These are phyloP conservation scores for Malassezia arunalokei DNA, from an alignment of 1,284 basidiomycete species.

Conservation along the genomic window DNA sequence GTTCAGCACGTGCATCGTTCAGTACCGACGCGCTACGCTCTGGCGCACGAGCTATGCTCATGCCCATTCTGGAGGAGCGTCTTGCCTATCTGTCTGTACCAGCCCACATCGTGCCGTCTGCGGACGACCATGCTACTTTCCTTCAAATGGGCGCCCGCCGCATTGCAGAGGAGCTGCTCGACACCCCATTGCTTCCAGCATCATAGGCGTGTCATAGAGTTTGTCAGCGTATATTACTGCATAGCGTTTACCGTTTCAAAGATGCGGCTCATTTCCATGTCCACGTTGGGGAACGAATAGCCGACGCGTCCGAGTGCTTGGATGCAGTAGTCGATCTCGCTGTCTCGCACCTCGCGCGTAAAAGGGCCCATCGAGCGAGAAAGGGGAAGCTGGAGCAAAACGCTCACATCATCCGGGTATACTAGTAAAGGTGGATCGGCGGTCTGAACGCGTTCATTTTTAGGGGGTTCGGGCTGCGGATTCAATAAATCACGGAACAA, in stretches of 20 bases:
- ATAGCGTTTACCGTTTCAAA: constrained; percentile 21
- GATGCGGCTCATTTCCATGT: constrained; percentile 29
- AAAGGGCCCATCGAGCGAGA: constrained; percentile 21
- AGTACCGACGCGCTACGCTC: not conserved
- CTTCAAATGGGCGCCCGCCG: constrained; percentile 31
- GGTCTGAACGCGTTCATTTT: not conserved
- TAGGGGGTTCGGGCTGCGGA: not conserved
- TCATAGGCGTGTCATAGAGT: not conserved
- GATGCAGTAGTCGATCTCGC: constrained; percentile 30
- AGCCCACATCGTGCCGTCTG: constrained; percentile 20
- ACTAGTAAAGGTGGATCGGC: not conserved
- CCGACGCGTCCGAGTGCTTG: constrained; percentile 37
- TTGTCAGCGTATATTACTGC: not conserved
- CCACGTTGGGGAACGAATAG: constrained; percentile 35
- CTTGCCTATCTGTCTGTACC: constrained; percentile 19
- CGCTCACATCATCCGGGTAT: not conserved
- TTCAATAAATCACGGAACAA: constrained; percentile 4
- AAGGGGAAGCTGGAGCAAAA: not conserved
- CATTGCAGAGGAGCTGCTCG: constrained; percentile 23
- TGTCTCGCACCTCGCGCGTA: constrained; percentile 26
- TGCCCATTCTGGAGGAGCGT: constrained; percentile 29
- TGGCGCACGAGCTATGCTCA: constrained; percentile 10
- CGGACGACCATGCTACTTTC: constrained; percentile 25
- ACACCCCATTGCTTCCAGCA: not conserved
- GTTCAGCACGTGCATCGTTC: not conserved